Percentiles rank a stretch among this genome's conserved stretches.
phyloP scores from a whole-genome alignment of 805 yeast species.

The Myxozyma lipomycoides region DNA sequence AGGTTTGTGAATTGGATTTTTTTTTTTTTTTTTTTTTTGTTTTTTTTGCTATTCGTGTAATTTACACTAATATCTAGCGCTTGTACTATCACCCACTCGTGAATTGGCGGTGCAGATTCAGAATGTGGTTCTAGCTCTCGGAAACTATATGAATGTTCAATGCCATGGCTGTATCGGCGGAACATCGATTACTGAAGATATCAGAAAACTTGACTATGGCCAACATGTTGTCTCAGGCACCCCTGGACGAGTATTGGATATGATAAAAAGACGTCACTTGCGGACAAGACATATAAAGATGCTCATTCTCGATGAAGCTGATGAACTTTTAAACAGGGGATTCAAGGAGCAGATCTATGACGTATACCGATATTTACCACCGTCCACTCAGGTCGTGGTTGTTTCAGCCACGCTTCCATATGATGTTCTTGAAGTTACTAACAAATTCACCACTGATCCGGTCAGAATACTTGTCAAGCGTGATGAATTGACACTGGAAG shows the following conservation, averaged over 20 bases:
- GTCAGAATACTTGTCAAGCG: constrained; percentile 90
- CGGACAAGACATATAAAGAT: constrained; percentile 80
- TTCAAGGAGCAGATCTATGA: constrained; percentile 95
- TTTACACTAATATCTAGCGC: constrained; percentile 71
- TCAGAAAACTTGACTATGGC: constrained; percentile 75
- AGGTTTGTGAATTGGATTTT: constrained; percentile 7
- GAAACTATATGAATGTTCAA: constrained; percentile 81
- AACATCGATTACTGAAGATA: constrained; percentile 82
- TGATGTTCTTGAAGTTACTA: constrained; percentile 86
- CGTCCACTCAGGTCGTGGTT: constrained; percentile 87
- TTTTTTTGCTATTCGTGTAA: constrained; percentile 32
- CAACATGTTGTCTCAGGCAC: constrained; percentile 96
- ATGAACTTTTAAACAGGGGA: constrained; percentile 89
- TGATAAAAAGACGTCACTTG: constrained; percentile 86
- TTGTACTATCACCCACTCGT: constrained; percentile 94
- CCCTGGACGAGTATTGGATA: constrained; percentile 95
- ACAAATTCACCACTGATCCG: constrained; percentile 91
- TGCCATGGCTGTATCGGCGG: constrained; percentile 99
- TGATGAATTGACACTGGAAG: constrained; percentile 93
- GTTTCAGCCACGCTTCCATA: constrained; percentile 92
- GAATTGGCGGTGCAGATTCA: constrained; percentile 96
- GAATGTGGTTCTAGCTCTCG: constrained; percentile 84
- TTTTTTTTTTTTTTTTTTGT: too few relatives aligned
- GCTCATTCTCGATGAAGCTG: constrained; percentile 97
- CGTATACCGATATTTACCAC: constrained; percentile 83